Conservation (phyloP, 768 basidiomycete genomes). For the Psilocybe cubensis region DNA sequence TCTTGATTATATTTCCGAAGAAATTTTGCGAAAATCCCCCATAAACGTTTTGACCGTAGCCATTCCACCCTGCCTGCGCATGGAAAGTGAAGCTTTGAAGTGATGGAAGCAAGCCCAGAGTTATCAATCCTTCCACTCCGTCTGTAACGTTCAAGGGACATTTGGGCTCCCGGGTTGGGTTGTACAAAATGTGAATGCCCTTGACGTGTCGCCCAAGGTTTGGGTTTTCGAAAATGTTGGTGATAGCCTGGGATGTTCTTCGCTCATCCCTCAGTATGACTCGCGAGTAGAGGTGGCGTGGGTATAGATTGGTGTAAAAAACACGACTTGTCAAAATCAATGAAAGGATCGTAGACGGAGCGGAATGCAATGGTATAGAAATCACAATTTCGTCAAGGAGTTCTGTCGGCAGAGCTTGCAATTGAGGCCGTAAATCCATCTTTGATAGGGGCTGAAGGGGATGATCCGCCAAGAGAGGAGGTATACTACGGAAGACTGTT, state of each 20-base stretch:
- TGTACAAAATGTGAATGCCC: constrained; percentile 16
- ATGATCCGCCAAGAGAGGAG: too few species aligned
- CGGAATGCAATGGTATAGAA: constrained; percentile 16
- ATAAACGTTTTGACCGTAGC: neutral
- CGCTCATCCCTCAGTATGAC: constrained; percentile 18
- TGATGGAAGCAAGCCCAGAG: neutral
- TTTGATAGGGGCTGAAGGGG: too few species aligned
- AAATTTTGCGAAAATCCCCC: neutral
- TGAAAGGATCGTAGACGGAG: constrained; percentile 12
- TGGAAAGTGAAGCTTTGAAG: constrained; percentile 6
- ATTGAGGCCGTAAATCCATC: too few species aligned
- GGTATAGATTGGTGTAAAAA: constrained; percentile 8
- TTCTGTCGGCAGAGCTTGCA: constrained; percentile 8
- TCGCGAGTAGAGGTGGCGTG: constrained; percentile 15
- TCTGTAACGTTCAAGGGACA: neutral
- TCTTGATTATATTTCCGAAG: neutral
- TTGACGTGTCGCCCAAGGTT: constrained; percentile 8
- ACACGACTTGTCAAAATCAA: constrained; percentile 8
- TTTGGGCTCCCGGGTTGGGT: neutral
- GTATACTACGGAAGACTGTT: too few species aligned
- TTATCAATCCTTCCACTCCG: constrained; percentile 4
- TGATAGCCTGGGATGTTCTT: constrained; percentile 4
- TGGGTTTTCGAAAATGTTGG: constrained; percentile 10
- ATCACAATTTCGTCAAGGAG: constrained; percentile 14
- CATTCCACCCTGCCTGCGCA: neutral